Evolutionary conservation across 495 filamentous ascomycete genomes (phyloP).

Genomic region (Penicillium turbatum): DNA sequence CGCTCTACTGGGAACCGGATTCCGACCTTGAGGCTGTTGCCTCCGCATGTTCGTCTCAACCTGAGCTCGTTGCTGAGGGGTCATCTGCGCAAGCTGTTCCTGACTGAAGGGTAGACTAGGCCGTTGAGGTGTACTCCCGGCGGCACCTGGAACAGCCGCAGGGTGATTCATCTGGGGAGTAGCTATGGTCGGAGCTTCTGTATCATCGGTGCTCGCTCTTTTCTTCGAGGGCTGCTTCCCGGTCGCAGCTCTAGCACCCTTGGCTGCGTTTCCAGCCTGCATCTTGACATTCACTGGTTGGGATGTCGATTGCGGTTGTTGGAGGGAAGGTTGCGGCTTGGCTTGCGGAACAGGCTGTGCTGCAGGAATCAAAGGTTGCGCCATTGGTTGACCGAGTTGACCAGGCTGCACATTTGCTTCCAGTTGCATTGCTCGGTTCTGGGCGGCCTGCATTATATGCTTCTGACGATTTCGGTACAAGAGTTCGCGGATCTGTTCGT

Average conservation of each 20-base stretch:
- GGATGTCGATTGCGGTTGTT: constrained; percentile 17
- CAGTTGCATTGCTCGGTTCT: constrained; percentile 26
- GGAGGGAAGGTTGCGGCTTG: constrained; percentile 22
- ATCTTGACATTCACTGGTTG: constrained; percentile 21
- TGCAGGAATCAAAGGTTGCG: constrained; percentile 31
- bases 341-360: constrained; percentile 19
- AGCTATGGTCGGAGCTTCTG: constrained; percentile 46
- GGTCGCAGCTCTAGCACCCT: constrained; percentile 25
- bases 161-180: constrained; percentile 33
- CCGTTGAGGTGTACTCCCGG: constrained; percentile 24
- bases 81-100: constrained; percentile 51
- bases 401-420: constrained; percentile 22
- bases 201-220: constrained; percentile 60
- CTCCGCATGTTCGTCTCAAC: constrained; percentile 37
- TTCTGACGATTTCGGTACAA: constrained; percentile 36
- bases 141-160: constrained; percentile 21
- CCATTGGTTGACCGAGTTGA: constrained; percentile 35
- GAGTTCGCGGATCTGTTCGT: constrained; percentile 51
- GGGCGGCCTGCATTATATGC: constrained; percentile 32
- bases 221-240: constrained; percentile 47
- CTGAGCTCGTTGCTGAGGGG: constrained; percentile 47
- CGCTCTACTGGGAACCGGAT: constrained; percentile 23
- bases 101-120: constrained; percentile 36
- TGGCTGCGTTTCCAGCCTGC: constrained; percentile 21
- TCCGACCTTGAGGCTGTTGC: constrained; percentile 32